Evolutionary conservation across 225 moss, liverwort and hornwort species (phyloP).

Genomic region (Rhytidiadelphus loreus): DNA sequence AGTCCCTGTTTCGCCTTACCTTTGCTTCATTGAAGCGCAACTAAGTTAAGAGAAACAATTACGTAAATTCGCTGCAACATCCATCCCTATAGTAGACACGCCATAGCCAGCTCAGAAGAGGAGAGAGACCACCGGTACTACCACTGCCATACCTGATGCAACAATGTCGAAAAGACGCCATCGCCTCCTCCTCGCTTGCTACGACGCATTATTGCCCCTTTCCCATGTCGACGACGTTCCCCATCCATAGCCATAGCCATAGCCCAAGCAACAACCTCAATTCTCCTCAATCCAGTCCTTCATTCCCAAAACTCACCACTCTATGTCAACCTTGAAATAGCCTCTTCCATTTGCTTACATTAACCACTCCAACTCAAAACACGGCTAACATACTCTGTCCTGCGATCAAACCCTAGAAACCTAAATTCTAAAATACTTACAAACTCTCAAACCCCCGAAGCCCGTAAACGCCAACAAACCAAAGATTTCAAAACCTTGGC

Average conservation of each 20-base stretch:
- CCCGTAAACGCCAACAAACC: background rate
- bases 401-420: background rate
- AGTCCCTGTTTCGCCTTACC: background rate
- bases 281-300: background rate
- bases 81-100: background rate
- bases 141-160: slow-evolving; percentile 6
- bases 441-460: background rate
- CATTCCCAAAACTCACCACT: background rate
- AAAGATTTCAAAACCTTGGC: background rate
- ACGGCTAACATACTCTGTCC: background rate
- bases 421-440: background rate
- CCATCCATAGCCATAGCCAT: slow-evolving; percentile 19
- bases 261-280: background rate
- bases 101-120: background rate
- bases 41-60: background rate
- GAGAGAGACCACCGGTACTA: background rate
- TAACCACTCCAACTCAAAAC: background rate
- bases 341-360: background rate
- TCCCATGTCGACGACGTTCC: background rate
- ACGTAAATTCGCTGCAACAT: background rate
- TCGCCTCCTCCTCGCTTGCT: background rate
- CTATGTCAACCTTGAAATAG: background rate
- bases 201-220: background rate
- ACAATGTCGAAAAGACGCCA: slow-evolving; percentile 2
- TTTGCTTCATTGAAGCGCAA: background rate